These are phyloP conservation scores for Paramecium tetraurelia DNA, from an alignment of 73 alveolate genomes.

Conservation along the genomic window DNA sequence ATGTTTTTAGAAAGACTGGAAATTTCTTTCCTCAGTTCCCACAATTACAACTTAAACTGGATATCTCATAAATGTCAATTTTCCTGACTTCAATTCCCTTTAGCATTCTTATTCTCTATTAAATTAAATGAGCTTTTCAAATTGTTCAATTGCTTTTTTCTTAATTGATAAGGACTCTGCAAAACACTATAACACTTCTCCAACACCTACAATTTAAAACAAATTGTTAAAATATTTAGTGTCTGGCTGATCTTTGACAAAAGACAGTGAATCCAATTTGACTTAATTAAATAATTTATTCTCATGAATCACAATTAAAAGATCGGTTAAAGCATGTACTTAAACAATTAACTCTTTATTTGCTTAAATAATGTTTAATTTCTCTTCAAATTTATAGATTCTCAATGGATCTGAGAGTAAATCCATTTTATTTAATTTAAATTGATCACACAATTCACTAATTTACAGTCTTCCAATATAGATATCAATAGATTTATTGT, in stretches of 20 bases:
- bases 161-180: neutral
- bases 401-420: neutral
- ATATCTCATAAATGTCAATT: neutral
- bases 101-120: neutral
- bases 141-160: neutral
- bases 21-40: constrained; percentile 27
- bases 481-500: neutral
- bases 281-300: neutral
- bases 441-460: neutral
- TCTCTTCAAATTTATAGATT: constrained; percentile 18
- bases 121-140: neutral
- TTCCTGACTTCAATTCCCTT: neutral
- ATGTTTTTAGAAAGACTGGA: neutral
- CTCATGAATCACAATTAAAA: neutral
- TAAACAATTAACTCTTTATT: neutral
- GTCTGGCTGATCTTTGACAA: constrained; percentile 1
- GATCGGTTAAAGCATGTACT: constrained; percentile 20
- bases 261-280: neutral
- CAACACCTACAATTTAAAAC: constrained; percentile 28
- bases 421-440: neutral
- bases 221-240: constrained; percentile 32
- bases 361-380: neutral
- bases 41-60: constrained; percentile 21
- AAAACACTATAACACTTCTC: neutral
- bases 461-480: neutral